Base-by-base conservation (phyloP, 2,329 filamentous ascomycete genomes). In the Phyllachora maydis region DNA sequence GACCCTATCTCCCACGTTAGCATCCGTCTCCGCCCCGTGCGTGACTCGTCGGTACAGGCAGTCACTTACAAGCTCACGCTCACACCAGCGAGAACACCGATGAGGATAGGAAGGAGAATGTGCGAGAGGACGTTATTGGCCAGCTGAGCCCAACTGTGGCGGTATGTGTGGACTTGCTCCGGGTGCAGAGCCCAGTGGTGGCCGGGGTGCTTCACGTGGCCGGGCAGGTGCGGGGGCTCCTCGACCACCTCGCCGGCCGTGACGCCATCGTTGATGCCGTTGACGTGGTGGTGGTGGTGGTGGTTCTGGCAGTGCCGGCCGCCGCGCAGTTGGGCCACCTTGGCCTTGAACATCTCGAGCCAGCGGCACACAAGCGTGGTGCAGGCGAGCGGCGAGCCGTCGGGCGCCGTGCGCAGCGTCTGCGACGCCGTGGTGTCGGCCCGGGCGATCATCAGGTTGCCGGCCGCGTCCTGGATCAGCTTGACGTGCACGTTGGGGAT, bases 71-170 rank as follows among this genome's bases (percentile, higher is more conserved):
- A 42, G 44, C 71, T 73, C 31, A 72, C 66, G 15, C 58, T 56
- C 26, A 78, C 59, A 38, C 74, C 75, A 21, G 70, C 68, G 13
- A 66, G 56, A 32, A 79, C 57, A 28, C 75, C 75, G 32, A 78
- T 57, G 24, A 74, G 47, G 25, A 78, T 54, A 2, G 75, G 74
- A 18, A 79, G 52, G 22, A 79, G 42, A 21, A 81, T 58, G 30
- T 71, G 65, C 18, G 65, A 52, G 31, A 61, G 53, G 23, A 74
- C 53, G 35, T 61, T 61, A 37, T 55, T 53, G 22, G 67, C 32
- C 14, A 67, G 44, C 29, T 53, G 47, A 25, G 49, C 42, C 47
- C 61, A 59, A 26, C 41, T 43, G 23, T 39, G 39, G 22, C 36
- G 28, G 15, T 26, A 33, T 25, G n/a, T n/a, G n/a, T n/a, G n/a